These are phyloP conservation scores for Fusarium abutilonis DNA, from an alignment of 2,329 filamentous ascomycete genomes.

Conservation along the genomic window DNA sequence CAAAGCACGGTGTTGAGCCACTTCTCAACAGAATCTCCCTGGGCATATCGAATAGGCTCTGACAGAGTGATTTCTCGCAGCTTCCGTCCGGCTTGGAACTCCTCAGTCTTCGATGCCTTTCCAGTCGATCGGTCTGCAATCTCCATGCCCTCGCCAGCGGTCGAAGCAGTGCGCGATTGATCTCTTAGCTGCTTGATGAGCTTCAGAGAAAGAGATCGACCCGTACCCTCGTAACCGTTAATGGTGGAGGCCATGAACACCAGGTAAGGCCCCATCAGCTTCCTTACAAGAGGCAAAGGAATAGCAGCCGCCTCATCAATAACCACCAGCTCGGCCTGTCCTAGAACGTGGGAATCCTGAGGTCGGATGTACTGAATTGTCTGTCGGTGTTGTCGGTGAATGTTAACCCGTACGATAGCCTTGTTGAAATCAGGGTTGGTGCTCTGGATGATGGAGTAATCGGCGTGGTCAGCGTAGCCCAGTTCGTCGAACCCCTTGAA, in stretches of 20 bases:
- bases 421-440: slow-evolving; percentile 99
- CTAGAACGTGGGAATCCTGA: slow-evolving; percentile 92
- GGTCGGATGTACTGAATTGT: slow-evolving; percentile 99
- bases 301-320: slow-evolving; percentile 99
- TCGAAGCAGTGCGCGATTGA: slow-evolving; percentile 77
- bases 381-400: slow-evolving; percentile 93
- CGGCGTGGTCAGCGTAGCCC: slow-evolving; percentile 91
- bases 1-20: slow-evolving; percentile 97
- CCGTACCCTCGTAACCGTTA: slow-evolving; percentile 98
- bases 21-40: slow-evolving; percentile 90
- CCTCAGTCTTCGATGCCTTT: slow-evolving; percentile 71
- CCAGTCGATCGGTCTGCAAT: slow-evolving; percentile 83
- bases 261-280: slow-evolving; percentile 94
- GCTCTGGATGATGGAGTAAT: slow-evolving; percentile 98
- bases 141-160: slow-evolving; percentile 67
- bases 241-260: slow-evolving; percentile 99
- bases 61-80: slow-evolving; percentile 91
- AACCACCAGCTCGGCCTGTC: slow-evolving; percentile 92
- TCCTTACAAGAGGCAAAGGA: slow-evolving; percentile 88
- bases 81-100: slow-evolving; percentile 75
- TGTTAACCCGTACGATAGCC: slow-evolving; percentile 95
- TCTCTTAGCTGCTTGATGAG: slow-evolving; percentile 96
- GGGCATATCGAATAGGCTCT: slow-evolving; percentile 93
- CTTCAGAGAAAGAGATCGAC: slow-evolving; percentile 92
- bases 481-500: slow-evolving; percentile 98